Base-by-base conservation (phyloP, 2,329 filamentous ascomycete genomes). In the Phoma sp. region DNA sequence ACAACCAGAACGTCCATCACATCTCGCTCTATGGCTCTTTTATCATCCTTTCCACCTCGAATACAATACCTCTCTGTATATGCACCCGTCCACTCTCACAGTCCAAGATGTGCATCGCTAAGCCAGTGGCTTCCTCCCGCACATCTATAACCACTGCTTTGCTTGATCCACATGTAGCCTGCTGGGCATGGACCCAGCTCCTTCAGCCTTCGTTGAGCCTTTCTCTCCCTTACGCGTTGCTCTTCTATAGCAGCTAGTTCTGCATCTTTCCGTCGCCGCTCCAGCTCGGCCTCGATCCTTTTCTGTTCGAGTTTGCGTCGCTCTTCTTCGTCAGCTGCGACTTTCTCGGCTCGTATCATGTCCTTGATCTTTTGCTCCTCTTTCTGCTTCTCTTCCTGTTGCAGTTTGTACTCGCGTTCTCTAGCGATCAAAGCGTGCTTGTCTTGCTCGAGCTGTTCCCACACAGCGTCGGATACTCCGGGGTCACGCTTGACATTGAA, bases 151-250 rank as follows among this genome's bases (percentile, higher is more conserved):
- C 88, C 88, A 1, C 64, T 67, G 1, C 2, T 36, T 63, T 87
- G 81, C 62, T 83, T 84, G 24, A 88, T 84, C 88, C 88, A 92
- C 0, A 53, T 49, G 64, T 43, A 91, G 0, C 88, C 88, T 17
- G 50, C 33, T 0, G 78, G 76, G 69, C 88, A 92, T 0, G 71
- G 44, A 0, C 88, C 88, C 76, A 85, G 77, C 1, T 61, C 27
- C 60, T 67, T 72, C 60, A 91, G 67, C 62, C 82, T 86, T 35
- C 66, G 60, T 72, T 83, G 79, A 10, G 63, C 70, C 56, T 75
- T 66, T 53, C 39, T 62, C 52, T 77, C 77, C 56, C 80, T 74
- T 60, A 77, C 69, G 4, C 75, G 70, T 4, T 67, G 67, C 13
- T 75, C 68, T 2, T 70, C 68, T 4, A 76, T 67, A 33, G 81